A percentile compares a stretch with the other conserved stretches of the same genome.
phyloP scores from a whole-genome alignment of 2,329 filamentous ascomycete genomes.

The Periconia sp. region DNA sequence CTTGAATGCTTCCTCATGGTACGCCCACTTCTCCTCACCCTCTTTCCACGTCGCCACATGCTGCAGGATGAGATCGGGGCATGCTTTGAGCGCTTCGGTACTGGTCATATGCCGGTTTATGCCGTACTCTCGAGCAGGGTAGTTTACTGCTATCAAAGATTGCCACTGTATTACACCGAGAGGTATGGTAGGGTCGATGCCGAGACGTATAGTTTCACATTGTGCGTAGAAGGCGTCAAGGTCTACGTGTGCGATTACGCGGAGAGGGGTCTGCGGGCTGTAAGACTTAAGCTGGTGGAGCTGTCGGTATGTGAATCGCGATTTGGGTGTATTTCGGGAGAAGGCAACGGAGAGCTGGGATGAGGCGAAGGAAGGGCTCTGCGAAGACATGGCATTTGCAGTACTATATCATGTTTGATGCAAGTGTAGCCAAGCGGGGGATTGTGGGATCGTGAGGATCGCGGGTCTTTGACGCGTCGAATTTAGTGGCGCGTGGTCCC shows the following conservation, averaged over 20 bases:
- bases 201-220: conserved; percentile 88
- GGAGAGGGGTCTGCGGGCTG: conserved; percentile 72
- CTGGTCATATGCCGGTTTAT: conserved; percentile 78
- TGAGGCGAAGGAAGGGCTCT: conserved; percentile 50
- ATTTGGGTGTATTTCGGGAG: conserved; percentile 50
- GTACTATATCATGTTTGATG: conserved; percentile 15
- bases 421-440: not conserved
- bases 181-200: conserved; percentile 71
- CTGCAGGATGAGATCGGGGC: conserved; percentile 80
- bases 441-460: not conserved
- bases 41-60: conserved; percentile 96
- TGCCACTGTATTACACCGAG: conserved; percentile 96
- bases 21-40: conserved; percentile 89
- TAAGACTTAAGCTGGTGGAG: conserved; percentile 74
- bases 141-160: conserved; percentile 94
- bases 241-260: conserved; percentile 88
- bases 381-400: conserved; percentile 47
- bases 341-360: conserved; percentile 47
- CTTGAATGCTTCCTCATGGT: conserved; percentile 76
- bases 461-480: not conserved
- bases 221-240: conserved; percentile 96
- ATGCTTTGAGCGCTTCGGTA: conserved; percentile 81
- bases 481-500: not conserved
- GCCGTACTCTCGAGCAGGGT: conserved; percentile 79
- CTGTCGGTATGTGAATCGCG: conserved; percentile 83